Percentiles rank a stretch among this genome's conserved stretches.
Conservation (phyloP, 257 asterid genomes). For the Datura wrightii region DNA sequence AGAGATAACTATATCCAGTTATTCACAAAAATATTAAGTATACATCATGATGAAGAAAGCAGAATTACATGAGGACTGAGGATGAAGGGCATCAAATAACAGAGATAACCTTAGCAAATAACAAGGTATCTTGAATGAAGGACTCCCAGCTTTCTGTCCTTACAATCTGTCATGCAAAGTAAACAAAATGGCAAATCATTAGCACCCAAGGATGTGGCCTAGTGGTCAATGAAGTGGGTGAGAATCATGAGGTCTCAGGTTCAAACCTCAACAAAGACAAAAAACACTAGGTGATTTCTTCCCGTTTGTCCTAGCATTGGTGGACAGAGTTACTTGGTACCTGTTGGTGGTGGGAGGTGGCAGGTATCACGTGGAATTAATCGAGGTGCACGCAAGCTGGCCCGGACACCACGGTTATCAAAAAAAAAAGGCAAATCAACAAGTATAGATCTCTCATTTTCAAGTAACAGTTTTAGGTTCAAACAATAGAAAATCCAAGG, state of each 20-base stretch:
- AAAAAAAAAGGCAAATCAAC: not conserved
- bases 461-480: conserved; percentile 1
- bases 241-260: too few relatives aligned
- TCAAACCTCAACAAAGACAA: too few relatives aligned
- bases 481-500: not conserved
- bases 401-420: too few relatives aligned
- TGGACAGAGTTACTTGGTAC: too few relatives aligned
- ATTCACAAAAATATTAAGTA: not conserved
- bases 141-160: conserved; percentile 92
- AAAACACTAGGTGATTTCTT: too few relatives aligned
- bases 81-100: conserved; percentile 24
- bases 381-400: too few relatives aligned
- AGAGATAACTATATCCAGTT: not conserved
- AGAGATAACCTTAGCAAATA: conserved; percentile 74
- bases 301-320: too few relatives aligned
- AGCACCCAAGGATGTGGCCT: too few relatives aligned
- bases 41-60: not conserved
- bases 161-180: conserved; percentile 59
- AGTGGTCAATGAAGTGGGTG: too few relatives aligned
- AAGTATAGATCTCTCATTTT: not conserved
- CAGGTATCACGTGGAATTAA: too few relatives aligned
- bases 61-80: conserved; percentile 24
- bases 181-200: conserved; percentile 30
- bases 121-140: conserved; percentile 61
- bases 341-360: too few relatives aligned